phyloP scores from a whole-genome alignment of 441 rosid species.

The Eutrema salsugineum region DNA sequence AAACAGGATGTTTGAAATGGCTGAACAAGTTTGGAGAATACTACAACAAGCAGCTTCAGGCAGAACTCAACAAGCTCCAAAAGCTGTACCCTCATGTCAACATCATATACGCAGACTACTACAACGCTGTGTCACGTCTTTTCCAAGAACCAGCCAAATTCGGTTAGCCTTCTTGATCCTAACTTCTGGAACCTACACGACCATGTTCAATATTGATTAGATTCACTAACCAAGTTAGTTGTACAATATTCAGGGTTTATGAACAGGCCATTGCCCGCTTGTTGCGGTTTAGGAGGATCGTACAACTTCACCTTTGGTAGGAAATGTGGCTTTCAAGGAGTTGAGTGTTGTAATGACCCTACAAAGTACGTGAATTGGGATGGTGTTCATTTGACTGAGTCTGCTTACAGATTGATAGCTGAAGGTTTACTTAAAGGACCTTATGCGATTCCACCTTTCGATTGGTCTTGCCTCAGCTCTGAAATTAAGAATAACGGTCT shows the following conservation, averaged over 20 bases:
- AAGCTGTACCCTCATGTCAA: constrained; percentile 35
- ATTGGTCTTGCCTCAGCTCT: constrained; percentile 21
- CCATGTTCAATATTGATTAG: neutral
- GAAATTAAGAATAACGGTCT: neutral
- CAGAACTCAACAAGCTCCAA: constrained; percentile 21
- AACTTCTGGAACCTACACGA: neutral
- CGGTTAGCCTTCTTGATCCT: constrained; percentile 28
- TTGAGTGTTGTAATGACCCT: constrained; percentile 37
- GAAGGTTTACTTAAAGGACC: constrained; percentile 28
- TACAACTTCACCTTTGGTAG: constrained; percentile 16
- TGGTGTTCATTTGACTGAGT: constrained; percentile 40
- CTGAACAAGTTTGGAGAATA: constrained; percentile 36
- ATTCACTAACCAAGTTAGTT: neutral
- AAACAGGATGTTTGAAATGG: constrained; percentile 43
- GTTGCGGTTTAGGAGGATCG: constrained; percentile 46
- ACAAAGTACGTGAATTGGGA: constrained; percentile 46
- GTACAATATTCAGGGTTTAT: constrained; percentile 26
- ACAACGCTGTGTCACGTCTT: constrained; percentile 24
- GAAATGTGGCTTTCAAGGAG: constrained; percentile 30
- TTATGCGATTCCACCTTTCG: constrained; percentile 10
- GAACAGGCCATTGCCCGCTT: constrained; percentile 27
- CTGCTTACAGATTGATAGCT: constrained; percentile 20
- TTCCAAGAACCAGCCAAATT: constrained; percentile 34
- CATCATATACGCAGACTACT: constrained; percentile 47
- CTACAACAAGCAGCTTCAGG: constrained; percentile 36